Conservation (phyloP, 2,329 filamentous ascomycete species). For the Macrophomina pseudophaseolina region DNA sequence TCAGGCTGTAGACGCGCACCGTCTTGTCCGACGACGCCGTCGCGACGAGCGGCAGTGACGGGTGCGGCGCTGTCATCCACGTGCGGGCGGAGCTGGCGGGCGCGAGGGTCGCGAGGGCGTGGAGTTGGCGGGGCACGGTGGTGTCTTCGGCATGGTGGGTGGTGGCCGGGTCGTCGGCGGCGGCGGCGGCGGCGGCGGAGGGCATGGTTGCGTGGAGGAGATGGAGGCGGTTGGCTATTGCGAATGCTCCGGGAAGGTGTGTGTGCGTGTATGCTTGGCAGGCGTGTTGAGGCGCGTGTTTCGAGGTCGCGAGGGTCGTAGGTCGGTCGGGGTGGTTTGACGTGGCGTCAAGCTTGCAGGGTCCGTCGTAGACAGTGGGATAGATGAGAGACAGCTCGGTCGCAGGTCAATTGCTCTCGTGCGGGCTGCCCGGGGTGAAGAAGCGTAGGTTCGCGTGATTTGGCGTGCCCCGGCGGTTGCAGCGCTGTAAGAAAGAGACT, state of each 20-base stretch:
- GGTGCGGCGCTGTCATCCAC: conserved; percentile 86
- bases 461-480: background rate
- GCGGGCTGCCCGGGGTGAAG: too few relatives aligned
- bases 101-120: conserved; percentile 57
- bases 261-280: background rate
- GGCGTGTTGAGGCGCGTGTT: background rate
- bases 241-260: background rate
- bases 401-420: background rate
- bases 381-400: too few relatives aligned
- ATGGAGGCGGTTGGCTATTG: background rate
- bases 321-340: too few relatives aligned
- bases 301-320: too few relatives aligned
- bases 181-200: background rate
- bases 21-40: conserved; percentile 86
- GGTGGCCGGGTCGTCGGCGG: background rate
- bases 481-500: background rate
- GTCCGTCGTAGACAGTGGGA: too few relatives aligned
- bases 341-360: too few relatives aligned
- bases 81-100: conserved; percentile 67
- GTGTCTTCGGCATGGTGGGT: background rate
- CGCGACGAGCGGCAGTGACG: conserved; percentile 83
- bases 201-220: background rate
- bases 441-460: too few relatives aligned
- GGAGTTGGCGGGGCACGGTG: conserved; percentile 34
- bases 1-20: conserved; percentile 87